These are phyloP conservation scores for Ustilago sp. DNA, from an alignment of 1,284 basidiomycete genomes.

Conservation along the genomic window DNA sequence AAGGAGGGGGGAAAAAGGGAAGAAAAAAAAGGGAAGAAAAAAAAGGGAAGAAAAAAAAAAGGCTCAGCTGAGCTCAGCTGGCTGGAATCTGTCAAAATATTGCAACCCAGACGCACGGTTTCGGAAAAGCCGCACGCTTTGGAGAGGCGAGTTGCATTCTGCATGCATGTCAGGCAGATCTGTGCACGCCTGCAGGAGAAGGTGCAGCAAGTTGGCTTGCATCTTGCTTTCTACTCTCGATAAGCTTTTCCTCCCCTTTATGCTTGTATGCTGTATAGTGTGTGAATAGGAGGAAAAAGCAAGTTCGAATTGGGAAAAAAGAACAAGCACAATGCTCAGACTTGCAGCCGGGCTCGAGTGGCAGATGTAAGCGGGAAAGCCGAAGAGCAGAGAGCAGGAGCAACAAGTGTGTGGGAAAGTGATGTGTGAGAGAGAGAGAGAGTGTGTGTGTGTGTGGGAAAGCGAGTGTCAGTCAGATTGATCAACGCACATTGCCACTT, in stretches of 20 bases:
- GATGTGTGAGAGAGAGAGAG: neutral
- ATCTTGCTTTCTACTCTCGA: conserved; percentile 1
- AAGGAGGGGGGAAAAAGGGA: no score
- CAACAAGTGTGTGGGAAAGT: neutral
- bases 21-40: no score
- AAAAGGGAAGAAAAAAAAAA: no score
- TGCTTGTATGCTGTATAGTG: neutral
- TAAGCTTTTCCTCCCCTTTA: conserved; percentile 5
- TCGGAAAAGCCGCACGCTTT: conserved; percentile 1
- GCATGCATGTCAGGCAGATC: conserved; percentile 42
- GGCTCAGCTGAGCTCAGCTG: no score
- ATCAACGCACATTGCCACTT: neutral
- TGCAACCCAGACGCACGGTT: neutral
- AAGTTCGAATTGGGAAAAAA: no score
- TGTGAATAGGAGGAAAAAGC: neutral
- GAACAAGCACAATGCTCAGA: neutral
- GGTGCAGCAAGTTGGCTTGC: conserved; percentile 14
- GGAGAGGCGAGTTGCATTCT: conserved; percentile 11
- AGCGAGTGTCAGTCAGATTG: neutral
- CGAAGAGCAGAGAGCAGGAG: neutral
- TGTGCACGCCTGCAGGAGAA: conserved; percentile 42
- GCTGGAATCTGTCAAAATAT: no score
- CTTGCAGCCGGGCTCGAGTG: neutral
- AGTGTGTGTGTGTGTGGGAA: neutral
- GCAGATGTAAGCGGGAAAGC: neutral